Evolutionary conservation across 768 basidiomycete species (phyloP), one percentile per base, ranked within the genome.

Genomic region (Lactifluus pinguis): DNA sequence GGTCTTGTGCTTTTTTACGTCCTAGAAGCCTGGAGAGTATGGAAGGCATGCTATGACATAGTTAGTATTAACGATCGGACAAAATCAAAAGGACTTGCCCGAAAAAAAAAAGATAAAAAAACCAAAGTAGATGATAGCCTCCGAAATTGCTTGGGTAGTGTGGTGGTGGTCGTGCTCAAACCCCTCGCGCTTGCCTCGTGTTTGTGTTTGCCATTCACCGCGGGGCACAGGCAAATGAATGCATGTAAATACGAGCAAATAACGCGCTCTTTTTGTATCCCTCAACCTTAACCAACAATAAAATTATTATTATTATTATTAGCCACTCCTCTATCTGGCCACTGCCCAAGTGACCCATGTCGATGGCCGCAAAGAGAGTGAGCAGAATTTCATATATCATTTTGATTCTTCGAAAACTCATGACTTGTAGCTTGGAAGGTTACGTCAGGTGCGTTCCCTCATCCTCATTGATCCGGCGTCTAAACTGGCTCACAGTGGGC

Each of bases 11-110:
- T 73, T 80, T 86, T 75, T 82, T 88, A 73, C 87, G 82, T 74
- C 83, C 83, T 68, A 89, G 85, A 67, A 89, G 84, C 70, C 86
- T 89, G 72, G 84, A 82, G 69, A 89, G 72, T 76, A 89, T 87
- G 63, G 85, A 84, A 72, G 85, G 76, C 78, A 79, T 79, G 50
- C 55, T 61, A 56, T 47, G 49, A 38, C 15, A 57, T 44, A 19
- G 51, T 59, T 66, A 45, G 57, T 55, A 57, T 49, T 29, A 42
- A 41, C 9, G 30, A 63, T 49, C 55, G 54, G 50, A 29, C 30
- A 49, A 13, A 32, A 41, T 29, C 6, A 15, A 39, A 15, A 15
- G 19, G 21, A 48, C 59, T 48, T 42, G 25, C 59, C 59, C 32
- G 25, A 15, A 42, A 15, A 42, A 41, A 41, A 44, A 25, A 29